Conservation (phyloP, 1,284 basidiomycete genomes). For the Cutaneotrichosporon spelunceum region DNA sequence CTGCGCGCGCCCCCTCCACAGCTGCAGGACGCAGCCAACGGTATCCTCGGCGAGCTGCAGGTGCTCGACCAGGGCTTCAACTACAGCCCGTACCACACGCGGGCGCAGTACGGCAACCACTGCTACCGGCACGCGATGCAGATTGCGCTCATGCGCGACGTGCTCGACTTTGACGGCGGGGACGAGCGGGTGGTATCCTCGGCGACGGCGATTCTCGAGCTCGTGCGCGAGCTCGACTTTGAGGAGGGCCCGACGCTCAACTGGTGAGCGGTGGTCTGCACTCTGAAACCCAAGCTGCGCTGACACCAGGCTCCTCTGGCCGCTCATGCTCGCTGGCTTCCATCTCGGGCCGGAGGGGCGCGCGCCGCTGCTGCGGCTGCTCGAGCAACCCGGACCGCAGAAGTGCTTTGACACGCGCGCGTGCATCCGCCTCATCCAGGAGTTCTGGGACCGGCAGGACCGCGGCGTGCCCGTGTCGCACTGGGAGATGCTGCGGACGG, state of each 20-base stretch:
- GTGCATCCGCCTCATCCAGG: conserved; percentile 27
- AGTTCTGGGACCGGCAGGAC: conserved; percentile 32
- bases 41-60: conserved; percentile 38
- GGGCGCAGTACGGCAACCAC: conserved; percentile 46
- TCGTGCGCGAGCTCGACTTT: conserved; percentile 36
- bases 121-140: conserved; percentile 42
- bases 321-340: conserved; percentile 43
- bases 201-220: conserved; percentile 40
- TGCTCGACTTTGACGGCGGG: conserved; percentile 34
- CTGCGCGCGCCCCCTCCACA: conserved; percentile 18
- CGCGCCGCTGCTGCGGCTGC: conserved; percentile 31
- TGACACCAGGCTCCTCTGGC: conserved; percentile 44
- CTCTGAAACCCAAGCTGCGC: not conserved
- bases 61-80: conserved; percentile 43
- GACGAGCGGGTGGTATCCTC: conserved; percentile 35
- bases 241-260: conserved; percentile 31
- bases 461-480: conserved; percentile 20
- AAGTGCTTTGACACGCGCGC: conserved; percentile 44
- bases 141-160: conserved; percentile 40
- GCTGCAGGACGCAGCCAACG: conserved; percentile 33
- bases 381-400: conserved; percentile 41
- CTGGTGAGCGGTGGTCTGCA: conserved; percentile 32
- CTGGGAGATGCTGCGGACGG: conserved; percentile 18
- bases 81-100: conserved; percentile 39
- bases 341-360: conserved; percentile 34